These are phyloP conservation scores for Kodamaea kaohsiungensis DNA, from an alignment of 805 yeast genomes.

Conservation along the genomic window DNA sequence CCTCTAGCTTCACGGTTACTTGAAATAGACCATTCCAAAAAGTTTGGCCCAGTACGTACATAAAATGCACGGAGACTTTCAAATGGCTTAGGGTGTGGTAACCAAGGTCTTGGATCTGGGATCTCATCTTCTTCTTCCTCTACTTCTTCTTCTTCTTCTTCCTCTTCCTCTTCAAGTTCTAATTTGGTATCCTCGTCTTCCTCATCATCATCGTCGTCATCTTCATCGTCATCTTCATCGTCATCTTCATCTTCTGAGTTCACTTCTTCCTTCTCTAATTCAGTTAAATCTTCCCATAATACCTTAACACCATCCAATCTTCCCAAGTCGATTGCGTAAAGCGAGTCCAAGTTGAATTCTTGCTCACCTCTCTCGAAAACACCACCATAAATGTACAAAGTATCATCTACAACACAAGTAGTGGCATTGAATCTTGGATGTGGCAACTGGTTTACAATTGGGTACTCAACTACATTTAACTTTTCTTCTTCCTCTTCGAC, in stretches of 20 bases:
- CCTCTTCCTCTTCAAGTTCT: slow-evolving; percentile 71
- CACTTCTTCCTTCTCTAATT: slow-evolving; percentile 50
- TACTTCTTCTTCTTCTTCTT: slow-evolving; percentile 63
- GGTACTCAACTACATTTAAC: slow-evolving; percentile 48
- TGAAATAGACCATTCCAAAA: slow-evolving; percentile 91
- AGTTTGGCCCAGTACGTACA: slow-evolving; percentile 79
- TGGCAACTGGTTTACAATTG: slow-evolving; percentile 64
- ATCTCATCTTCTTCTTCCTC: slow-evolving; percentile 65
- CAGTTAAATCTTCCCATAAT: slow-evolving; percentile 84
- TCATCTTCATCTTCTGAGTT: slow-evolving; percentile 67
- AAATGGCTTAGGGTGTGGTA: slow-evolving; percentile 95
- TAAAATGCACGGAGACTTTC: slow-evolving; percentile 84
- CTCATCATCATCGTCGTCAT: slow-evolving; percentile 68
- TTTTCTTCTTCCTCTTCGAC: slow-evolving; percentile 41
- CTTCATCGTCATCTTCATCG: slow-evolving; percentile 58
- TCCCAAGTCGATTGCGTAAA: slow-evolving; percentile 83
- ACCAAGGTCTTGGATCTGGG: slow-evolving; percentile 94
- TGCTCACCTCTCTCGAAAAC: slow-evolving; percentile 85
- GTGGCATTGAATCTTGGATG: slow-evolving; percentile 88
- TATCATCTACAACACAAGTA: slow-evolving; percentile 82
- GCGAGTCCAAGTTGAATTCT: slow-evolving; percentile 80
- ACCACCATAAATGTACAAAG: slow-evolving; percentile 85
- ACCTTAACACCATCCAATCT: slow-evolving; percentile 86
- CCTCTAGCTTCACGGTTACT: slow-evolving; percentile 85
- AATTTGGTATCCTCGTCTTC: slow-evolving; percentile 50